Evolutionary conservation across 1,284 basidiomycete species (phyloP), one percentile per base, ranked within the genome.

Genomic region (Cerrena zonata): DNA sequence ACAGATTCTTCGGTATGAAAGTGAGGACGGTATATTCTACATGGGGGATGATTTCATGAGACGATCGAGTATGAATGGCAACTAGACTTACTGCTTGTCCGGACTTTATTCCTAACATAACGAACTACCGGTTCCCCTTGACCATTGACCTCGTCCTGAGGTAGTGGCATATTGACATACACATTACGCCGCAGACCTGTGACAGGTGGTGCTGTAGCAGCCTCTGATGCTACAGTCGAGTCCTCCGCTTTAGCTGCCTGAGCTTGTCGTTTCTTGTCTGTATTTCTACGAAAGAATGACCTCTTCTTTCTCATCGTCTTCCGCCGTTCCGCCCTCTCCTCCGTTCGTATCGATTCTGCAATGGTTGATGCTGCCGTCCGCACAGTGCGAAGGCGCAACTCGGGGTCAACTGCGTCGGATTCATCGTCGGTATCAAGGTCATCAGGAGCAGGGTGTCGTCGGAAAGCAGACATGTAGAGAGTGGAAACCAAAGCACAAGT

Each of bases 1-100:
- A 89, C 56, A 95, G 69, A 65, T 95, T 95, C 76, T 91, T 93
- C n/a, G 94, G 94, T 43, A 97, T 62, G 66, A 97, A 98, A 2
- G 93, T 91, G 56, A 95, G 49, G 53, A 92, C 65, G 26, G 94
- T 96, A 70, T 97, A 98, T 69, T 96, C 90, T 89, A 65, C 19
- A 10, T 13, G 21, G 30, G 47, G 49, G 13, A 48, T 53, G 46
- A 56, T 53, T 56, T n/a, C n/a, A n/a, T n/a, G 58, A 25, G 47
- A 48, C 45, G 49, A n/a, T 46, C 25, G 48, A 47, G 21, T 13
- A 52, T 21, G 37, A 41, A 39, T 26, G 15, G 13, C 15, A 36
- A 45, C 5, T 15, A 30, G 22, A 84, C 88, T 70, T 67, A 91
- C 89, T 95, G 58, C 87, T 89, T 41, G 94, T 97, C 61, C 90